These are phyloP conservation scores for Podaxis pistillaris DNA, from an alignment of 768 basidiomycete genomes.

Conservation along the genomic window DNA sequence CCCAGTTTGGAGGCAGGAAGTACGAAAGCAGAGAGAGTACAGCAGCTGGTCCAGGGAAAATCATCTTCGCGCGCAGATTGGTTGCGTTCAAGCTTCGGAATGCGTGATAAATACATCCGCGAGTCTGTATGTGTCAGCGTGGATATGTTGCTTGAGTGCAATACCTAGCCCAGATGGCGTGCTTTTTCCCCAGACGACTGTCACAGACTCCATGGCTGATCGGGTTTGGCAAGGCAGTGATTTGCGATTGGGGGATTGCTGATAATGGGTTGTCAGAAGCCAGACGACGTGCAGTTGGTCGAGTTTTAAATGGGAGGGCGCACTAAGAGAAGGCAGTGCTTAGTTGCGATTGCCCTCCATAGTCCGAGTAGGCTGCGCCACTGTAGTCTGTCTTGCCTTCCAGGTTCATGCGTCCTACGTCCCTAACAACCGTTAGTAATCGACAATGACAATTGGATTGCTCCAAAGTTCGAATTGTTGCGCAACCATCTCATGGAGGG, in stretches of 20 bases:
- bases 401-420: too few species aligned
- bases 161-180: slow-evolving; percentile 24
- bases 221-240: not conserved
- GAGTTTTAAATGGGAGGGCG: too few species aligned
- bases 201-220: not conserved
- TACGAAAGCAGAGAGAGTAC: not conserved
- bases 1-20: not conserved
- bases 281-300: too few species aligned
- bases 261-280: not conserved
- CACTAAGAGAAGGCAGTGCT: too few species aligned
- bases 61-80: not conserved
- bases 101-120: not conserved
- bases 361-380: too few species aligned
- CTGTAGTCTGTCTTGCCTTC: too few species aligned
- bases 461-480: not conserved
- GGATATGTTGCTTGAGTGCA: not conserved
- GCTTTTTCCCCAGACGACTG: slow-evolving; percentile 14
- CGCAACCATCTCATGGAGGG: not conserved
- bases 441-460: not conserved
- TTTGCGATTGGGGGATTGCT: not conserved
- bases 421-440: not conserved
- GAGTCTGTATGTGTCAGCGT: not conserved
- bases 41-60: not conserved
- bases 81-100: not conserved
- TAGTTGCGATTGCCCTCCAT: too few species aligned